Conservation (phyloP, 1,284 basidiomycete species). For the Trametes polyzona region DNA sequence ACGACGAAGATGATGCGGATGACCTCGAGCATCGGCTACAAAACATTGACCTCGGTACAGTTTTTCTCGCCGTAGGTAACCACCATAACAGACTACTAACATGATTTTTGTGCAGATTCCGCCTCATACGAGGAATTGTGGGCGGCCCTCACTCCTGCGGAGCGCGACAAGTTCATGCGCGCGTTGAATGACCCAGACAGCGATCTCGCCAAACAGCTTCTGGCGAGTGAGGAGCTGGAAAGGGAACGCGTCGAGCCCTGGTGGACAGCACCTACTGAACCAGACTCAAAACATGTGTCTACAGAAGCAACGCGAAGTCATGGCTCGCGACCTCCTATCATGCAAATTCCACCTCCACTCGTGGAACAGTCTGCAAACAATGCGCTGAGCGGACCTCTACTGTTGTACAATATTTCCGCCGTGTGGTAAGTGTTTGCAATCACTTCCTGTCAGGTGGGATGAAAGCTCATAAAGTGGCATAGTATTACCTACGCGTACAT, state of each 20-base stretch:
- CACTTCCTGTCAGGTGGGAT: not conserved
- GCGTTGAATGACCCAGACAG: conserved; percentile 62
- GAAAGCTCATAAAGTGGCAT: not conserved
- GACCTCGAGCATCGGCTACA: conserved; percentile 56
- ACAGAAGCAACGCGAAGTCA: conserved; percentile 27
- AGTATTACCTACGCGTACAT: conserved; percentile 71
- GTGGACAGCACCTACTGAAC: conserved; percentile 30
- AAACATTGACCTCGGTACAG: conserved; percentile 64
- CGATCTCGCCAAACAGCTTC: conserved; percentile 56
- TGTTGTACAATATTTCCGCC: conserved; percentile 68
- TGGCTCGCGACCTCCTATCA: conserved; percentile 48
- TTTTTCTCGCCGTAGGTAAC: not conserved
- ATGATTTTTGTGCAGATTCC: conserved; percentile 44
- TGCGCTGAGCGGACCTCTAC: conserved; percentile 39
- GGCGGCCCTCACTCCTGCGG: conserved; percentile 57
- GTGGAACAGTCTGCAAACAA: conserved; percentile 40
- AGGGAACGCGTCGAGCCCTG: conserved; percentile 33
- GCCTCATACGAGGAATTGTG: conserved; percentile 66
- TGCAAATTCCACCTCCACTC: conserved; percentile 54
- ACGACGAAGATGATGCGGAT: conserved; percentile 45
- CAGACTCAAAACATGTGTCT: not conserved
- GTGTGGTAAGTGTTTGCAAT: conserved; percentile 53
- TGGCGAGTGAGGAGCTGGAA: conserved; percentile 59
- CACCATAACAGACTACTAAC: not conserved
- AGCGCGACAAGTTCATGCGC: conserved; percentile 62